Base-by-base conservation (phyloP, 331 rosid species). In the Quercus lobata region DNA sequence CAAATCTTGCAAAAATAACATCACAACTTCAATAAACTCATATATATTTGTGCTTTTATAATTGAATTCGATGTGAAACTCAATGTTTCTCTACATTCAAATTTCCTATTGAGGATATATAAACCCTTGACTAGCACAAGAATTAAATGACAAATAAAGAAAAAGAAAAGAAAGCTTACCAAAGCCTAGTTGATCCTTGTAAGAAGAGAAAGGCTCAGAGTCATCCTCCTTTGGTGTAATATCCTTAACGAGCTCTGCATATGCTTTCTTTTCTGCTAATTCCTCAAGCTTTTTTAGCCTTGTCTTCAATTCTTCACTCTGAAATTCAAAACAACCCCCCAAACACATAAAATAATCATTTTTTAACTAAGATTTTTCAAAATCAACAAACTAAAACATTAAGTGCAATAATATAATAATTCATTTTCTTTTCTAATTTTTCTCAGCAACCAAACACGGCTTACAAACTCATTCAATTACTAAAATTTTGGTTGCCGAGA, bases 161-260 rank as follows among this genome's bases (percentile, higher is more conserved):
- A 52, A 18, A 18, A 19, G 32, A 41, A 41, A 41, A 41, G 12
- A 2, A 52, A 66, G 27, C 88, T 76, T 80, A 95, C 97, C 97
- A 54, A 92, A 91, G 52, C 97, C 97, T 30, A 95, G 77, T 57
- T 91, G 97, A 82, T 93, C 99, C 85, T 93, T 95, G 91, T 93
- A 95, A 75, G 96, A 91, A 69, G 99, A 95, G 85, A 95, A 95
- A 21, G 97, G 97, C 74, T 95, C 97, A 2, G 74, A 57, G 18
- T 30, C 57, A 27, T 82, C 87, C 74, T 89, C 78, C 76, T 72
- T 78, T 0, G 91, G 94, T 4, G 92, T 76, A 74, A 95, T 89
- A 76, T 95, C 96, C 85, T 93, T 93, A 74, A 95, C 98, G 55
- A 93, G 96, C 78, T 91, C 98, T 57, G 90, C 83, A 88, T 93